Evolutionary conservation across 306 rosid genomes (phyloP), one percentile per base, ranked within the genome.

Genomic region (Corylus americana): DNA sequence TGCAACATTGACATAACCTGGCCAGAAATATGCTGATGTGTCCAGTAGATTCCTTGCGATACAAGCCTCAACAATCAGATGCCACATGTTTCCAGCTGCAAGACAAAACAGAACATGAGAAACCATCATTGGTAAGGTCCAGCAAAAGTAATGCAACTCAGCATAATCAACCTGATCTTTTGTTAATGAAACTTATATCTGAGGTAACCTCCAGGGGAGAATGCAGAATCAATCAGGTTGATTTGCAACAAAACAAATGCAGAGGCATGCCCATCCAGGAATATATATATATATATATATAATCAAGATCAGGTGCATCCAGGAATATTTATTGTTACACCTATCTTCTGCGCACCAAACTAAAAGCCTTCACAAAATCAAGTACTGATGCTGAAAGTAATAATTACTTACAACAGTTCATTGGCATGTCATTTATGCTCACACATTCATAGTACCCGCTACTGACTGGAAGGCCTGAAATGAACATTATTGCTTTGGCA

Each of bases 11-110:
- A 86, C 97, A 86, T 94, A 94, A 66, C 98, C 97, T 82, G 95
- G 97, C 98, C 98, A 94, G 72, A 64, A 84, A 82, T 94, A 94
- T 73, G 91, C 94, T 51, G 98, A 88, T 69, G 98, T 90, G 74
- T 94, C 97, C 16, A 94, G 87, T 76, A 92, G 68, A 68, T 90
- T 88, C 89, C 93, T 88, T 62, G 97, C 93, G 75, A 94, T 94
- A 77, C 92, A 92, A 55, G 98, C 96, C 88, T 94, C 98, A 71
- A 94, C 96, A 77, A 94, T 92, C 79, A 95, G 90, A 90, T 92
- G 98, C 7, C 92, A 81, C 86, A 92, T 80, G 88, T 95, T 95
- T 75, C 98, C 98, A 79, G 78, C 98, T 92, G 91, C 86, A 81
- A 74, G 75, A 72, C 67, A 81, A 76, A 63, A 81, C 68, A 79